phyloP scores from a whole-genome alignment of 352 stramenopile genomes.

The Albugo candida region DNA sequence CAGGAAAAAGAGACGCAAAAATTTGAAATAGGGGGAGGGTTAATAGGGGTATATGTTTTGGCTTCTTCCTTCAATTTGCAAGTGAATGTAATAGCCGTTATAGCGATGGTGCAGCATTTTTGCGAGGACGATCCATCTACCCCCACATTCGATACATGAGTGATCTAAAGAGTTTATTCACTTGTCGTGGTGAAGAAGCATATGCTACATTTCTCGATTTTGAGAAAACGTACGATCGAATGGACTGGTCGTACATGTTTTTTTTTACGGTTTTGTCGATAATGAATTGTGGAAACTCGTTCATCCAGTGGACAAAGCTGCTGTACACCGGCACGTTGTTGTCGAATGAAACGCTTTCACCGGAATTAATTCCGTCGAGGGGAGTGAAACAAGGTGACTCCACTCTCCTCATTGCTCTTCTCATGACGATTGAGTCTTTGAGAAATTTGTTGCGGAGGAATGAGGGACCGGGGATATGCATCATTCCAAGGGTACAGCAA shows the following conservation, averaged over 20 bases:
- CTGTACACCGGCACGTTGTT: slow-evolving; percentile 1
- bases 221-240: slow-evolving; percentile 1
- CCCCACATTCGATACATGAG: too few relatives aligned
- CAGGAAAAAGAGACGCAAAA: too few relatives aligned
- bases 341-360: slow-evolving; percentile 8
- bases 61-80: too few relatives aligned
- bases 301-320: too few relatives aligned
- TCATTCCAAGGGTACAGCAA: neutral
- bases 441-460: slow-evolving; percentile 1
- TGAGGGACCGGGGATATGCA: neutral
- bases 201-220: neutral
- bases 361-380: slow-evolving; percentile 4
- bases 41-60: too few relatives aligned
- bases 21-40: too few relatives aligned
- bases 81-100: too few relatives aligned
- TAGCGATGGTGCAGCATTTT: too few relatives aligned
- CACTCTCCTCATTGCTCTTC: slow-evolving; percentile 5
- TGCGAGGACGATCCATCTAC: too few relatives aligned
- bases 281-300: slow-evolving; percentile 6
- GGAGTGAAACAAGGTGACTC: slow-evolving; percentile 6
- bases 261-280: slow-evolving; percentile 1
- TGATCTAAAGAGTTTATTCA: too few relatives aligned
- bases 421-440: slow-evolving; percentile 2
- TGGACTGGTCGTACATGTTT: slow-evolving; percentile 8
- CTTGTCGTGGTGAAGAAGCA: neutral